These are phyloP conservation scores for Talaromyces borbonicus DNA, from an alignment of 495 filamentous ascomycete species.

Conservation along the genomic window DNA sequence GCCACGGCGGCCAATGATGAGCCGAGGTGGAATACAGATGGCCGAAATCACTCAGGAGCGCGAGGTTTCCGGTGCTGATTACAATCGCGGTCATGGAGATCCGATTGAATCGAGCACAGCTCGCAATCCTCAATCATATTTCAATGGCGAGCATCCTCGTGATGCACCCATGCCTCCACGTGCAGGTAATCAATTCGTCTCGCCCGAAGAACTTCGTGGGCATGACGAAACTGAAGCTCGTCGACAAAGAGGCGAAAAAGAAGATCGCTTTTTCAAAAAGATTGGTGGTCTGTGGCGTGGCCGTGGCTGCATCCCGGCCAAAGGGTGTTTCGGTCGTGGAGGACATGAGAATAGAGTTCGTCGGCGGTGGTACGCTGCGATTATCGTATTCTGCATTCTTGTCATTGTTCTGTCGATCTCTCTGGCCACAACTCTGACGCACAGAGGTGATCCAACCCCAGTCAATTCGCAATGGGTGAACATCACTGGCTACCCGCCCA, in stretches of 20 bases:
- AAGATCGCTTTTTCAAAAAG: slow-evolving; percentile 47
- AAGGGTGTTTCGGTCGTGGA: slow-evolving; percentile 49
- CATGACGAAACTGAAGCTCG: slow-evolving; percentile 37
- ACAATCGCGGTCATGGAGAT: neutral
- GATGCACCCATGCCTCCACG: slow-evolving; percentile 16
- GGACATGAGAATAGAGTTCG: slow-evolving; percentile 55
- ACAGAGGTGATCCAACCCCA: slow-evolving; percentile 28
- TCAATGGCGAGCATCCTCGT: slow-evolving; percentile 15
- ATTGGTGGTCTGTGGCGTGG: slow-evolving; percentile 51
- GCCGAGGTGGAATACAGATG: slow-evolving; percentile 35
- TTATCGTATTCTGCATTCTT: slow-evolving; percentile 42
- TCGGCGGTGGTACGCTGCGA: slow-evolving; percentile 48
- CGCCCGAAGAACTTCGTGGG: neutral
- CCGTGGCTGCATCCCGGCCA: slow-evolving; percentile 46
- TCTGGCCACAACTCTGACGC: slow-evolving; percentile 50
- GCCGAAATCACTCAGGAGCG: slow-evolving; percentile 29
- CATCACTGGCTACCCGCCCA: slow-evolving; percentile 74
- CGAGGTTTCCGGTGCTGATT: neutral
- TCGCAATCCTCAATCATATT: neutral
- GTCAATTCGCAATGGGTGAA: slow-evolving; percentile 64
- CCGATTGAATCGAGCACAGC: neutral
- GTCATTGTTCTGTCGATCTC: slow-evolving; percentile 51
- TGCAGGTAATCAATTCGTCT: slow-evolving; percentile 9
- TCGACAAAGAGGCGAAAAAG: slow-evolving; percentile 50
- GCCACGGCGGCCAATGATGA: slow-evolving; percentile 30